Evolutionary conservation across 352 stramenopile species (phyloP).

Genomic region (Albugo candida): DNA sequence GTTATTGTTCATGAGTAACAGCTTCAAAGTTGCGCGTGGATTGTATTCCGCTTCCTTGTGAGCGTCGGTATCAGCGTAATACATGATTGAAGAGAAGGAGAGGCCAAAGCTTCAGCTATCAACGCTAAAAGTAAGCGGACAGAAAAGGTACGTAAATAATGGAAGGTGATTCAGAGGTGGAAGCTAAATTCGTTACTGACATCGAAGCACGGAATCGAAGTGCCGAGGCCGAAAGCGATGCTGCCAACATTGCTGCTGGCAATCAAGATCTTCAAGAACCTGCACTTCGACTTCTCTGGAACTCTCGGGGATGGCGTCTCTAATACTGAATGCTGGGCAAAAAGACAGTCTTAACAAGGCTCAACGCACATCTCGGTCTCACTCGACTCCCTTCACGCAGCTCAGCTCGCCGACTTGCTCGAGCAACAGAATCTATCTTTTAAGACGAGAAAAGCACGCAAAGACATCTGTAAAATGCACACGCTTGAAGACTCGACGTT

Average conservation of each 20-base stretch:
- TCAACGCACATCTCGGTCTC: slow-evolving; percentile 65
- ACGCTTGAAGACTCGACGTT: slow-evolving; percentile 8
- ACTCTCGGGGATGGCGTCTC: slow-evolving; percentile 34
- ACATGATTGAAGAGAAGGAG: slow-evolving; percentile 44
- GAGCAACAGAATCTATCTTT: slow-evolving; percentile 18
- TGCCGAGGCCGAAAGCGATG: slow-evolving; percentile 59
- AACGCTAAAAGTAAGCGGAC: slow-evolving; percentile 58
- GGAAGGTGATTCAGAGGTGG: slow-evolving; percentile 1
- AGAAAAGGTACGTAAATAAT: slow-evolving; percentile 10
- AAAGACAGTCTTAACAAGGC: slow-evolving; percentile 54
- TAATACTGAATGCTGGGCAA: slow-evolving; percentile 24
- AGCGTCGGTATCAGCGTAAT: slow-evolving; percentile 46
- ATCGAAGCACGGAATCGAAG: slow-evolving; percentile 31
- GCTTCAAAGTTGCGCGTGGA: slow-evolving; percentile 45
- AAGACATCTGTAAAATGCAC: neutral
- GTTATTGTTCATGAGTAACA: slow-evolving; percentile 46
- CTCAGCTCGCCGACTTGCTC: too few species aligned
- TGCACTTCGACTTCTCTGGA: slow-evolving; percentile 66
- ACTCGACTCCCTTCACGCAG: slow-evolving; percentile 55
- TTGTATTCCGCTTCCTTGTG: slow-evolving; percentile 65
- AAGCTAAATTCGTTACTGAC: slow-evolving; percentile 25
- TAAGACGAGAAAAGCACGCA: slow-evolving; percentile 9
- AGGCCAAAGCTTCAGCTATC: slow-evolving; percentile 41
- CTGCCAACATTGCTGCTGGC: slow-evolving; percentile 50
- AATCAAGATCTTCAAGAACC: slow-evolving; percentile 54